A percentile compares a stretch with the other conserved stretches of the same genome.
Evolutionary conservation across 768 basidiomycete genomes (phyloP).

Genomic region (Russula sp.): DNA sequence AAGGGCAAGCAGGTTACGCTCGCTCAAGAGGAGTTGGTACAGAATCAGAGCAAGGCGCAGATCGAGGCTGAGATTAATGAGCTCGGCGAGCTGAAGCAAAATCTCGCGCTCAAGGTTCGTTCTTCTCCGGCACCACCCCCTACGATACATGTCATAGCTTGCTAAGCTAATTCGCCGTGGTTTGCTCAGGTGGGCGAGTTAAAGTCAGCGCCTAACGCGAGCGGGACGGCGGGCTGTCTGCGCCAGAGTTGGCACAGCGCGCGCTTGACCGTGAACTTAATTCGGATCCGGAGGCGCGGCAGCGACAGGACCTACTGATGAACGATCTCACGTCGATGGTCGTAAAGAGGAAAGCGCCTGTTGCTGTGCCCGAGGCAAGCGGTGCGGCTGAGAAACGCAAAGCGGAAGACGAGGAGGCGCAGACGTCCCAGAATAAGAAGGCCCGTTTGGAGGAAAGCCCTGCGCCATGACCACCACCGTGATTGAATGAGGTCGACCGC

Average conservation of each 20-base stretch:
- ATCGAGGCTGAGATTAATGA: slow-evolving; percentile 80
- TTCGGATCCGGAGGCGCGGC: slow-evolving; percentile 37
- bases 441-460: slow-evolving; percentile 49
- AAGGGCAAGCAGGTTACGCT: slow-evolving; percentile 49
- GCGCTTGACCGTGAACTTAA: slow-evolving; percentile 73
- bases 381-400: slow-evolving; percentile 56
- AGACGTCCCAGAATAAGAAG: slow-evolving; percentile 58
- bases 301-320: slow-evolving; percentile 46
- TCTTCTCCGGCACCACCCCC: too few species aligned
- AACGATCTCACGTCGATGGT: slow-evolving; percentile 85
- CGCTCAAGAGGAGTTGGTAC: slow-evolving; percentile 53
- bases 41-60: slow-evolving; percentile 66
- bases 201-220: slow-evolving; percentile 69
- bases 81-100: slow-evolving; percentile 67
- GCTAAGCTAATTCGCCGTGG: not conserved
- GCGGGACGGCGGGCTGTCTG: slow-evolving; percentile 42
- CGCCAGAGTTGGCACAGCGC: slow-evolving; percentile 67
- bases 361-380: slow-evolving; percentile 35
- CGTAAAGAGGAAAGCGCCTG: slow-evolving; percentile 58
- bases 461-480: slow-evolving; percentile 29
- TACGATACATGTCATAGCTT: too few species aligned
- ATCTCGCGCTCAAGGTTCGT: slow-evolving; percentile 74
- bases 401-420: slow-evolving; percentile 58
- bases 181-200: slow-evolving; percentile 80
- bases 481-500: too few species aligned